Conservation (phyloP, 768 basidiomycete genomes). For the Tricholoma sp. region DNA sequence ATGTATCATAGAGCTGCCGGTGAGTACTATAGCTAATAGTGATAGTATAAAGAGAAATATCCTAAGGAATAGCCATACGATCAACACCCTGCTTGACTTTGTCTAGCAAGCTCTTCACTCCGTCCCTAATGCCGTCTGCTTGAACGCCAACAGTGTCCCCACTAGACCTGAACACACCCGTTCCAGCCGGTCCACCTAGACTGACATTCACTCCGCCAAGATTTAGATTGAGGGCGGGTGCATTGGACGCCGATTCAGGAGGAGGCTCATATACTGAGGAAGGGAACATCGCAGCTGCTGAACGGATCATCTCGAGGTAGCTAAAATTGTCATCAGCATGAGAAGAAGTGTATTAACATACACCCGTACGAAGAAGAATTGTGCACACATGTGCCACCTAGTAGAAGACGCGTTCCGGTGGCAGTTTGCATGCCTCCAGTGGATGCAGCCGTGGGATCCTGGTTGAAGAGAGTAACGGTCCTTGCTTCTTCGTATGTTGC, state of each 20-base stretch:
- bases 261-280: conserved; percentile 68
- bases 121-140: conserved; percentile 86
- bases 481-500: conserved; percentile 95
- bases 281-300: conserved; percentile 60
- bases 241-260: conserved; percentile 64
- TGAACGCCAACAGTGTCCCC: conserved; percentile 70
- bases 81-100: conserved; percentile 88
- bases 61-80: conserved; percentile 43
- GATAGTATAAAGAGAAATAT: neutral
- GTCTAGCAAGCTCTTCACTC: conserved; percentile 80
- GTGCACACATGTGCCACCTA: conserved; percentile 94
- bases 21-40: neutral
- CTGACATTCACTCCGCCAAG: conserved; percentile 90
- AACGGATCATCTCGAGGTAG: conserved; percentile 84
- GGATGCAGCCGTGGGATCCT: conserved; percentile 56
- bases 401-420: conserved; percentile 69
- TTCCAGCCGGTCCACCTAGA: conserved; percentile 80
- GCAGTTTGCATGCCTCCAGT: conserved; percentile 42
- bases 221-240: conserved; percentile 84
- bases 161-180: conserved; percentile 81
- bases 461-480: conserved; percentile 79
- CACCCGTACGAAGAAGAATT: conserved; percentile 80
- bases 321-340: conserved; percentile 32
- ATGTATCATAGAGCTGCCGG: neutral
- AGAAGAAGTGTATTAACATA: conserved; percentile 3